Conservation (phyloP, 176 grass and related monocot species). For the Rhipidocladum racemiflorum region DNA sequence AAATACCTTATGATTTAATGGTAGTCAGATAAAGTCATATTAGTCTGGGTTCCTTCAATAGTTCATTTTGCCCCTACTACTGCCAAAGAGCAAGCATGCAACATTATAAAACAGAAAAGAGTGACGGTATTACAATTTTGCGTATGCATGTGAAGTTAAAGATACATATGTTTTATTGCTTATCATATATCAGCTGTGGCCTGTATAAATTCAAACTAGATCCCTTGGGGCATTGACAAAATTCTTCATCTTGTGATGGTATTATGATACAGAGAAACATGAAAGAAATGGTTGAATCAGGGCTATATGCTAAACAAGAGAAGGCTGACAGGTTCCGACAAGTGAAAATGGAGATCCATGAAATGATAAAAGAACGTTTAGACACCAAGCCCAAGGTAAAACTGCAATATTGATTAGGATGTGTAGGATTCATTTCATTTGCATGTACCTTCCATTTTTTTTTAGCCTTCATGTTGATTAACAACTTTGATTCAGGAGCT, state of each 20-base stretch:
- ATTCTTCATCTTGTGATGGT: background rate
- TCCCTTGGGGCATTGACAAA: background rate
- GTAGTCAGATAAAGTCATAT: background rate
- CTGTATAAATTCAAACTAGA: background rate
- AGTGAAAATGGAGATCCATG: slow-evolving; percentile 69
- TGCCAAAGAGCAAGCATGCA: background rate
- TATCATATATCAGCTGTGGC: background rate
- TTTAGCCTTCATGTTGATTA: slow-evolving; percentile 1
- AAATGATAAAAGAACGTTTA: slow-evolving; percentile 64
- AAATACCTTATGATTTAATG: background rate
- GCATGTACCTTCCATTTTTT: slow-evolving; percentile 4
- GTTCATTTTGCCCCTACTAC: background rate
- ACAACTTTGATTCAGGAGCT: slow-evolving; percentile 4
- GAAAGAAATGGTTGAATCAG: slow-evolving; percentile 79
- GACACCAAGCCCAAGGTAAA: slow-evolving; percentile 56
- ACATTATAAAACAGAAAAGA: background rate
- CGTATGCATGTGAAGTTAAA: background rate
- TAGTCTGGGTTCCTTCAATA: background rate
- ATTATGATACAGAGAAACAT: slow-evolving; percentile 61
- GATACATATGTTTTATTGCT: background rate
- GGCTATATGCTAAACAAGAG: slow-evolving; percentile 68
- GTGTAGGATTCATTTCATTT: background rate
- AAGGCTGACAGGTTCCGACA: slow-evolving; percentile 68
- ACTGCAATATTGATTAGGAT: background rate
- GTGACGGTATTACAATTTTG: background rate